Conservation (phyloP, 441 rosid species). For the Populus trichocarpa region DNA sequence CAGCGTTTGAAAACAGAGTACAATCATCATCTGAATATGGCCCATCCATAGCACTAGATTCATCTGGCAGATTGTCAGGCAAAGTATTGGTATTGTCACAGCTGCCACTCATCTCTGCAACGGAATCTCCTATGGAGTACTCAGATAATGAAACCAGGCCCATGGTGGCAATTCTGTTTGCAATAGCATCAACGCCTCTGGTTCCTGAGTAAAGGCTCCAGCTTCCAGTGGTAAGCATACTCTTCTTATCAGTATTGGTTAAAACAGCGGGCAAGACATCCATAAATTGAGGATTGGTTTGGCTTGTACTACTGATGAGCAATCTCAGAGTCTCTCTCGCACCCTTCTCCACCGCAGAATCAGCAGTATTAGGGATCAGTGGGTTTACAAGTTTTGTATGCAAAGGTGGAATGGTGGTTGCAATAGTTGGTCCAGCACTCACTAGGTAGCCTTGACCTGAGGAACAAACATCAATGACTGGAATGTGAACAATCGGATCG, state of each 20-base stretch:
- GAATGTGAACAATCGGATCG: conserved; percentile 89
- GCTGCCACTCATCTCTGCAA: conserved; percentile 7
- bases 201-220: conserved; percentile 60
- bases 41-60: conserved; percentile 17
- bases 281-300: conserved; percentile 38
- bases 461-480: conserved; percentile 83
- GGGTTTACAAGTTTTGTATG: conserved; percentile 48
- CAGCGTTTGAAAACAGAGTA: neutral
- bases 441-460: conserved; percentile 93
- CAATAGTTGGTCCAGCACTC: conserved; percentile 67
- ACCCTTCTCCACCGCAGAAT: conserved; percentile 66
- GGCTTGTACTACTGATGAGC: conserved; percentile 67
- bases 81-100: neutral
- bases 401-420: conserved; percentile 66
- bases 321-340: conserved; percentile 89
- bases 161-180: conserved; percentile 35
- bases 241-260: conserved; percentile 30
- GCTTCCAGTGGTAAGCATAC: conserved; percentile 44
- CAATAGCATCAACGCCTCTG: conserved; percentile 42
- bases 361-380: conserved; percentile 44
- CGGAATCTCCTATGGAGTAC: conserved; percentile 16
- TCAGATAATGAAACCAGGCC: conserved; percentile 44
- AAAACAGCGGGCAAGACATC: conserved; percentile 48
- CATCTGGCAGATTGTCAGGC: neutral
- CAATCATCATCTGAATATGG: conserved; percentile 19